These are phyloP conservation scores for Xylariaceae sp. DNA, from an alignment of 2,329 filamentous ascomycete species.

Conservation along the genomic window DNA sequence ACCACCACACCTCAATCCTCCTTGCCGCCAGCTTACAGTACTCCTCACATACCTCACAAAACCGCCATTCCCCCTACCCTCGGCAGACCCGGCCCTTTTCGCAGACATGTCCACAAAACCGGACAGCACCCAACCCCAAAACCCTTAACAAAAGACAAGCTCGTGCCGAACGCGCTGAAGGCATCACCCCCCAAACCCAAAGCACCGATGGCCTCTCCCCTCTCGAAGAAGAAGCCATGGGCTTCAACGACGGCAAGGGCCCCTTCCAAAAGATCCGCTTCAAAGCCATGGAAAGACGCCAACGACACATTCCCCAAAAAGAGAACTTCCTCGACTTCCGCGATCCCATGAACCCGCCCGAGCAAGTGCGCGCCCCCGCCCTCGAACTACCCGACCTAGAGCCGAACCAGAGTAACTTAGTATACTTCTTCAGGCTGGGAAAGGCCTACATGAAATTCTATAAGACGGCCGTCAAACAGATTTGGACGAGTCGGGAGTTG, in stretches of 20 bases:
- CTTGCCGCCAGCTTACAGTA: background rate
- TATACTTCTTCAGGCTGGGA: slow-evolving; percentile 59
- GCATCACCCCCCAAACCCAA: no score
- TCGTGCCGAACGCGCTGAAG: no score
- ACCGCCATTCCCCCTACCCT: background rate
- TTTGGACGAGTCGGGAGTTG: slow-evolving; percentile 62
- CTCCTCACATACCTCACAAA: background rate
- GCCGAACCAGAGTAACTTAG: slow-evolving; percentile 40
- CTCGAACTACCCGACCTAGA: slow-evolving; percentile 59
- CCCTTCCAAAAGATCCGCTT: no score
- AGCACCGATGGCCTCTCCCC: background rate
- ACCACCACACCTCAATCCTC: background rate
- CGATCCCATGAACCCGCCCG: slow-evolving; percentile 63
- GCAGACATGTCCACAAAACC: background rate
- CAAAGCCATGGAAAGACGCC: no score
- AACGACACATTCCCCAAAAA: background rate
- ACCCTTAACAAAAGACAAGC: no score
- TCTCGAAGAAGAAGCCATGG: background rate
- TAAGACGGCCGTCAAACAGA: slow-evolving; percentile 74
- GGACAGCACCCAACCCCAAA: background rate
- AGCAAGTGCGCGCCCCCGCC: slow-evolving; percentile 66
- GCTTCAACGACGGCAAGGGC: no score
- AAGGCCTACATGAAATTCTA: slow-evolving; percentile 82
- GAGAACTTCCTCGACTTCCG: slow-evolving; percentile 13
- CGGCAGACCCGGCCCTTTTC: background rate